A percentile compares a stretch with the other conserved stretches of the same genome.
These are phyloP conservation scores for Arthrobotrys musiformis DNA, from an alignment of 2,329 filamentous ascomycete species.

Conservation along the genomic window DNA sequence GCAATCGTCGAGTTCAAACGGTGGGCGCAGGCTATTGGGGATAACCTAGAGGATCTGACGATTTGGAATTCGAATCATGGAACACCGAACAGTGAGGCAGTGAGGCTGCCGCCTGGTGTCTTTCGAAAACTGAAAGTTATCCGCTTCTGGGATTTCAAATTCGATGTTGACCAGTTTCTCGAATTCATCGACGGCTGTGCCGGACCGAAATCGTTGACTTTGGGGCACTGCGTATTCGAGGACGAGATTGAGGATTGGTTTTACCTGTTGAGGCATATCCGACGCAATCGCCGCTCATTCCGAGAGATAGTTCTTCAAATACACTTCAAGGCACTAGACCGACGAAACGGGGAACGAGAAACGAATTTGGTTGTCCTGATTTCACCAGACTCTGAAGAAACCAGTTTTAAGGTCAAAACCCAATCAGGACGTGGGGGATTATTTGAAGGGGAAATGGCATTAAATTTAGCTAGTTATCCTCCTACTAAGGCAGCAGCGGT, in stretches of 20 bases:
- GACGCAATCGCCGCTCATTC: neutral
- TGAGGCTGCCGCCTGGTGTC: neutral
- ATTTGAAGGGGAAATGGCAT: neutral
- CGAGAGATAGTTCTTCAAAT: neutral
- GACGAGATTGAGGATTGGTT: neutral
- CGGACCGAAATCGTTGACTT: neutral
- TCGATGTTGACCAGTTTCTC: neutral
- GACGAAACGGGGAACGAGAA: neutral
- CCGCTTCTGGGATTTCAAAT: neutral
- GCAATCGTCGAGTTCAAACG: neutral
- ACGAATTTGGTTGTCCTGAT: neutral
- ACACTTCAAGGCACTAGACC: neutral
- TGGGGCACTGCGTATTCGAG: neutral
- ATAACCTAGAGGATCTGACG: neutral
- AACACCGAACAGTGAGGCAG: too few species aligned
- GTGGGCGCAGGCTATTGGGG: conserved; percentile 6
- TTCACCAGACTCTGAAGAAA: neutral
- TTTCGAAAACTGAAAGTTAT: neutral
- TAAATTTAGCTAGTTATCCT: neutral
- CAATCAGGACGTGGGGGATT: neutral
- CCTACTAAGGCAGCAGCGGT: neutral
- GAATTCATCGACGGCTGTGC: neutral
- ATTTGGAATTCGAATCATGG: neutral
- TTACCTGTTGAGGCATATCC: neutral
- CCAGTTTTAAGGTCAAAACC: neutral